Base-by-base conservation (phyloP, 1,139 yeast genomes). In the Groenewaldozyma sp. region DNA sequence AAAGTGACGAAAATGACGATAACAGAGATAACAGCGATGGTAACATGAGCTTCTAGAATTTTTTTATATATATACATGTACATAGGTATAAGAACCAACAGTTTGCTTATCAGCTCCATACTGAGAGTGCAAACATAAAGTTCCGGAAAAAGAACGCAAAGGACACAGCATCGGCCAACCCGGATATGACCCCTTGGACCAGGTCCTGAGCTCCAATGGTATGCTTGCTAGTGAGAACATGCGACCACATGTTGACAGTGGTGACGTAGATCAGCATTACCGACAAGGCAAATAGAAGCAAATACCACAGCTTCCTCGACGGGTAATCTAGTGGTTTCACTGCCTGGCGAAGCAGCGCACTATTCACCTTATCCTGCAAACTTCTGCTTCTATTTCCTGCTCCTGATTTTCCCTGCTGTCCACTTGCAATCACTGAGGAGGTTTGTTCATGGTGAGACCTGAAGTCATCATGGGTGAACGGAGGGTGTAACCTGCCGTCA, bases 401-500 rank as follows among this genome's bases (percentile, higher is more conserved):
- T n/a, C n/a, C n/a, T n/a, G n/a, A n/a, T n/a, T n/a, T n/a, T n/a
- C n/a, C n/a, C 11, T 22, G 10, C 26, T 22, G 10, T 7, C 10
- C 26, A 7, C 10, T 11, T 11, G 7, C 11, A 7, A 7, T 22
- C 26, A 22, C 10, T 7, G 26, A 7, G 7, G 7, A 7, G 7
- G 7, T 11, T 22, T 22, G 7, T 11, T 22, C 26, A 22, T 22
- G 11, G 26, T 22, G 10, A 7, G 26, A 22, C 26, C 26, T 22
- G 26, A 22, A 22, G 11, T 22, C 26, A 11, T 39, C 43, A 17
- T 33, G 37, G 17, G 35, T 37, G 27, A 44, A 40, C 4, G 51
- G 41, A 3, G 51, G 51, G 26, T 44, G 41, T 7, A 48, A 43
- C 17, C 51, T 36, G 31, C 38, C 31, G 34, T 48, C 44, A 17